These are phyloP conservation scores for Pichia sp. DNA, from an alignment of 1,139 yeast genomes.

Conservation along the genomic window DNA sequence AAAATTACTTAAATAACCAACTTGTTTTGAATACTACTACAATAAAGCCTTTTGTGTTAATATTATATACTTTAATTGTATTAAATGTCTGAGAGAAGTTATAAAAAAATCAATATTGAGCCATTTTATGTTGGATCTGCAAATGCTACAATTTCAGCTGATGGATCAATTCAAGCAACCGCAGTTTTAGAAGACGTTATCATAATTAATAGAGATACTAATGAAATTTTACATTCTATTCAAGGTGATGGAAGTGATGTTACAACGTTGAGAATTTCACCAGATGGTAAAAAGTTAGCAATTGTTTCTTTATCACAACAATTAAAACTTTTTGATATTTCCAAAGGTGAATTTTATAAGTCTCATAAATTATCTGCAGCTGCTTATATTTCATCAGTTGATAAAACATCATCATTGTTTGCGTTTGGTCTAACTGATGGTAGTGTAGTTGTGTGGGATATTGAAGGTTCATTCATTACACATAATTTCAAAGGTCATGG, in stretches of 20 bases:
- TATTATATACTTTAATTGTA: not conserved
- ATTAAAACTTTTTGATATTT: slow-evolving; percentile 55
- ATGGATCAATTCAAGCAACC: slow-evolving; percentile 70
- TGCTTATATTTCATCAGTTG: slow-evolving; percentile 69
- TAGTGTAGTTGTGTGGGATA: slow-evolving; percentile 84
- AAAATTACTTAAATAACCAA: not conserved
- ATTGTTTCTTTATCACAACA: slow-evolving; percentile 81
- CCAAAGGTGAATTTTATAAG: slow-evolving; percentile 42
- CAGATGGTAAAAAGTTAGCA: slow-evolving; percentile 66
- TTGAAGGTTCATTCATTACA: slow-evolving; percentile 80
- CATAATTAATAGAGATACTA: slow-evolving; percentile 56
- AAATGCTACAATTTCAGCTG: slow-evolving; percentile 59
- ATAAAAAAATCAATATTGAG: slow-evolving; percentile 40
- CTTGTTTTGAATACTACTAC: not conserved
- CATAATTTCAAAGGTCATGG: slow-evolving; percentile 94
- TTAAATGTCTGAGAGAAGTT: slow-evolving; percentile 23
- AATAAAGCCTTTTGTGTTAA: not conserved
- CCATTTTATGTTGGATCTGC: slow-evolving; percentile 89
- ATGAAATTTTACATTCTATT: slow-evolving; percentile 51
- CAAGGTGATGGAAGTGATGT: slow-evolving; percentile 81
- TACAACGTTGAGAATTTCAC: slow-evolving; percentile 68
- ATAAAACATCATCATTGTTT: slow-evolving; percentile 73
- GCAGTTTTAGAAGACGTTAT: slow-evolving; percentile 70
- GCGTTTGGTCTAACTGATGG: slow-evolving; percentile 98
- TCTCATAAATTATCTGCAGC: slow-evolving; percentile 65